These are phyloP conservation scores for Suillus americanus DNA, from an alignment of 768 basidiomycete genomes.

Conservation along the genomic window DNA sequence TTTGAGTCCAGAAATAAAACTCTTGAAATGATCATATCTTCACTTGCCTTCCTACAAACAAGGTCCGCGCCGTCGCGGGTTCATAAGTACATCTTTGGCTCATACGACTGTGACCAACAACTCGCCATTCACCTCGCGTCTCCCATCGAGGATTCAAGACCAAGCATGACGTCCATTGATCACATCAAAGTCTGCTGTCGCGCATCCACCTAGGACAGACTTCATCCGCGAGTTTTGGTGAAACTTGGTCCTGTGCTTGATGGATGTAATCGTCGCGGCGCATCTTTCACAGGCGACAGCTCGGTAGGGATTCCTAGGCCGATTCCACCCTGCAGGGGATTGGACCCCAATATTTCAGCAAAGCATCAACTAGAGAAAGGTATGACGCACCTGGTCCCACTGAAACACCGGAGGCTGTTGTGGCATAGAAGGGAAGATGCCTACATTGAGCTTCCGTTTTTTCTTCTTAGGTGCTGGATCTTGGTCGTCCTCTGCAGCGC, in stretches of 20 bases:
- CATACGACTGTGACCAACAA: neutral
- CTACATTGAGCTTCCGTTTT: constrained; percentile 70
- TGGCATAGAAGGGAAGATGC: constrained; percentile 23
- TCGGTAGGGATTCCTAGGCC: constrained; percentile 63
- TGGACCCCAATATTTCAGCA: neutral
- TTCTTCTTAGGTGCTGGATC: constrained; percentile 54
- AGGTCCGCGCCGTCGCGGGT: neutral
- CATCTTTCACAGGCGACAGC: constrained; percentile 65
- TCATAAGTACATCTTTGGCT: neutral
- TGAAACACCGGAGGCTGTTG: constrained; percentile 39
- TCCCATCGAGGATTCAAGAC: neutral
- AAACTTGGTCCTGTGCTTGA: constrained; percentile 18
- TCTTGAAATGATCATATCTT: neutral
- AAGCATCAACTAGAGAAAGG: neutral
- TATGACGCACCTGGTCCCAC: constrained; percentile 43
- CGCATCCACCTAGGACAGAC: neutral
- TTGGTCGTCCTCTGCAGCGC: constrained; percentile 15
- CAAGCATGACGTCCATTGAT: neutral
- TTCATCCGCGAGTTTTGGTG: constrained; percentile 4
- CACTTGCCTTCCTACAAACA: neutral
- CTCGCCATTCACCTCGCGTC: neutral
- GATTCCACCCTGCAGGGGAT: constrained; percentile 33
- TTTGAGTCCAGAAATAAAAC: neutral
- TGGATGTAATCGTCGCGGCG: constrained; percentile 42
- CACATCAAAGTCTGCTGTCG: neutral